Base-by-base conservation (phyloP, 768 basidiomycete species). In the Termitomyces heimii region DNA sequence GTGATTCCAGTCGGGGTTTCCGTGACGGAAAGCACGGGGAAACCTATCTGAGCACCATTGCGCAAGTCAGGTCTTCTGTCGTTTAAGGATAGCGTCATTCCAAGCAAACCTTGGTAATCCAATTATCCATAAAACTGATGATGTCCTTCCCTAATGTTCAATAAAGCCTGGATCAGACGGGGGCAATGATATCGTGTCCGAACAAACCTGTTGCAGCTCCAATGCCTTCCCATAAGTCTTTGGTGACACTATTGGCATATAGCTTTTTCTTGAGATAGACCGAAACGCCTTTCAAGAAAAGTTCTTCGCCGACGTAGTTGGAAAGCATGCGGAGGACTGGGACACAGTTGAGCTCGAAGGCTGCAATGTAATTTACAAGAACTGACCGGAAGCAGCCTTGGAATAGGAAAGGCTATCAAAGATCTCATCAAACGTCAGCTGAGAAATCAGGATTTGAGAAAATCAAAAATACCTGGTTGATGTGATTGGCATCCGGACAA, bases 261-360 rank as follows among this genome's bases (percentile, higher is more conserved):
- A 94, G 74, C 62, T 91, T 86, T 60, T 85, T 83, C 75, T 94
- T 95, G 60, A 98, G 83, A 74, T 98, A 98, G 57, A 91, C 80
- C 2, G 93, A 93, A 45, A 96, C 93, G 34, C 92, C 91, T 64
- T 85, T 83, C 51, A 94, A 72, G 82, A 98, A 97, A 56, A 73
- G 79, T 6, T 94, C 92, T 70, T 97, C 87, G 47, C 95, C 94
- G 20, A 95, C 92, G 60, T 89, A 88, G 67, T 84, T 83, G 22
- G 86, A 84, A 55, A 98, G 76, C 95, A 98, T 98, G 65, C 93
- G 89, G 47, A 98, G 82, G n/a, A 97, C 95, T 81, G 67, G 3
- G 18, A 16, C 12, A n/a, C 8, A 35, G 22, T 26, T 59, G 29
- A 59, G 52, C 31, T 13, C 35, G 10, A 10, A 10, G 14, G 9